Base-by-base conservation (phyloP, 257 asterid genomes). In the Nicotiana knightiana region DNA sequence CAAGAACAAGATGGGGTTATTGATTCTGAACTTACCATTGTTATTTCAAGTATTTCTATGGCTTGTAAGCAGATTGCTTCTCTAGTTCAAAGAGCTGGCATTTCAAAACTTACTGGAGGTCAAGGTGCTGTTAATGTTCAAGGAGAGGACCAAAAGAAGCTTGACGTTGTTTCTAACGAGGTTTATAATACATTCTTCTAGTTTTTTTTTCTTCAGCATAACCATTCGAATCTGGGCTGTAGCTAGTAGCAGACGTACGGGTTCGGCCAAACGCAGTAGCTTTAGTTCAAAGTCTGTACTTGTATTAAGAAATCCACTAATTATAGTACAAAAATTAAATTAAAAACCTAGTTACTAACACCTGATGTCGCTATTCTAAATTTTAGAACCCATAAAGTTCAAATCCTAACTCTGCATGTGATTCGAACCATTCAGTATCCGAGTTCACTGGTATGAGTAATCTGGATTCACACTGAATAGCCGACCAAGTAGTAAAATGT, bases 91-190 rank as follows among this genome's bases (percentile, higher is more conserved):
- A 87, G 98, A 82, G 96, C 99, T 8, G 84, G 94, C 80, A 96
- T 96, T 85, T 89, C 96, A 1, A 94, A 96, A 71, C 94, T 93
- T 54, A 93, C 96, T 51, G 98, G 97, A 15, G 95, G 86, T 67
- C 97, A 94, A 70, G 99, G 97, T 5, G 93, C 97, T 51, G 93
- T 94, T 84, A 96, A 94, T 81, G 68, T 91, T 4, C 97, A 94
- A 82, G 99, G 98, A 11, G 97, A 96, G 88, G 99, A 94, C 83
- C 99, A 94, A 88, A 96, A 94, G 92, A 96, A 96, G 84, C 97
- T 94, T 16, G 99, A 96, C 63, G 97, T 96, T 66, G 91, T 93
- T 32, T 92, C 97, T 76, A 92, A 92, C 26, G 93, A 91, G 94
- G 93, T 91, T 53, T 15, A 17, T 9, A n/a, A 32, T 2, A 4